Evolutionary conservation across 2,329 filamentous ascomycete genomes (phyloP).

Genomic region (Tolypocladium tundrense): DNA sequence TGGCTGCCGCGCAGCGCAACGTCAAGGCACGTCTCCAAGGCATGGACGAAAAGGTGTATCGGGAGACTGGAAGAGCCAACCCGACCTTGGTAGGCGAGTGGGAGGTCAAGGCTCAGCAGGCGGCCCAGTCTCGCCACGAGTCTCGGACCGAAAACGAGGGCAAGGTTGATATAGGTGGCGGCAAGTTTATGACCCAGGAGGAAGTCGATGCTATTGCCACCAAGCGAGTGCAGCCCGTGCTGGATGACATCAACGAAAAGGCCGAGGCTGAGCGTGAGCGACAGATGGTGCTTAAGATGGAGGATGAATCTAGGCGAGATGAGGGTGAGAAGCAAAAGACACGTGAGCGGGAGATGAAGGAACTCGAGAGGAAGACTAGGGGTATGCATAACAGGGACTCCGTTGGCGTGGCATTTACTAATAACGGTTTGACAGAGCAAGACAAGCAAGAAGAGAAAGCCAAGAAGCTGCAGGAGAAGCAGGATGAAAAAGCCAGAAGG

Average conservation of each 20-base stretch:
- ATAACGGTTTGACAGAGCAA: slow-evolving; percentile 24
- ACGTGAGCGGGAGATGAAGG: slow-evolving; percentile 42
- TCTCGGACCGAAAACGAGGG: slow-evolving; percentile 42
- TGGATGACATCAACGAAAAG: slow-evolving; percentile 76
- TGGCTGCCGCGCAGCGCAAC: slow-evolving; percentile 74
- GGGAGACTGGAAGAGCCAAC: slow-evolving; percentile 63
- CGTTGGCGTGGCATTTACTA: slow-evolving; percentile 5
- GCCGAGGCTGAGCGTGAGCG: slow-evolving; percentile 63
- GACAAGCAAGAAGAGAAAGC: slow-evolving; percentile 29
- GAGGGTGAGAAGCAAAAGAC: slow-evolving; percentile 35
- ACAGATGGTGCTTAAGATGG: slow-evolving; percentile 53
- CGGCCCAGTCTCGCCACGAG: slow-evolving; percentile 56
- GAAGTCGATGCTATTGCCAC: slow-evolving; percentile 74
- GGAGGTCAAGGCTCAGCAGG: slow-evolving; percentile 65
- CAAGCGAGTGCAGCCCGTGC: slow-evolving; percentile 65
- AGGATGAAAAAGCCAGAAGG: slow-evolving; percentile 20
- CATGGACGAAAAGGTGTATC: slow-evolving; percentile 74
- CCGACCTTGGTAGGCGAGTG: slow-evolving; percentile 62
- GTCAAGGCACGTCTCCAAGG: slow-evolving; percentile 68
- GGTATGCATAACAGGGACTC: slow-evolving; percentile 35
- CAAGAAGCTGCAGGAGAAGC: slow-evolving; percentile 30
- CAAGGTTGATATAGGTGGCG: slow-evolving; percentile 64
- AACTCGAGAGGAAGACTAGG: slow-evolving; percentile 43
- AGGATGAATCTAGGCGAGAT: slow-evolving; percentile 47
- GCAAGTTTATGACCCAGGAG: slow-evolving; percentile 66